These are phyloP conservation scores for Daldinia sp. DNA, from an alignment of 2,329 filamentous ascomycete genomes.

Conservation along the genomic window DNA sequence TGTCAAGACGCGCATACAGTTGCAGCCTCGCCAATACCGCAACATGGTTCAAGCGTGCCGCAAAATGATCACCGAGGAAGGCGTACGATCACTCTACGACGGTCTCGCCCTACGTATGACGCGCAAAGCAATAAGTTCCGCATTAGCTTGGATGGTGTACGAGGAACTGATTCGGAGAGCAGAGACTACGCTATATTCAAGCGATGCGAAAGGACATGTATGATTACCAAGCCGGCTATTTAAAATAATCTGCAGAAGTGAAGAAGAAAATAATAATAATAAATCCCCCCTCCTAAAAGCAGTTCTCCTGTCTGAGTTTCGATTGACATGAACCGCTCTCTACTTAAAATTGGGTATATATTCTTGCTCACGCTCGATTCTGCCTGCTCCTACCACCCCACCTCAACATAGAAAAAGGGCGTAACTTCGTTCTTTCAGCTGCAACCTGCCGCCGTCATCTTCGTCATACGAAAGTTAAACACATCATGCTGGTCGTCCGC, in stretches of 20 bases:
- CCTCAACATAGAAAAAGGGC: constrained; percentile 11
- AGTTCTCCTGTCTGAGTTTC: constrained; percentile 5
- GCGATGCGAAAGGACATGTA: constrained; percentile 45
- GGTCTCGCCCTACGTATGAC: constrained; percentile 88
- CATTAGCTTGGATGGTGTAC: constrained; percentile 97
- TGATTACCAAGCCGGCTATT: constrained; percentile 35
- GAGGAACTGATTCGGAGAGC: constrained; percentile 89
- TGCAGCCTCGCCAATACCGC: constrained; percentile 84
- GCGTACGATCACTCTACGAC: constrained; percentile 82
- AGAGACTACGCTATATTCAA: constrained; percentile 53
- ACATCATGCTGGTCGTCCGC: constrained; percentile 58
- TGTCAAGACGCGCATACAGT: constrained; percentile 92
- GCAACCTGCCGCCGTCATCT: constrained; percentile 2
- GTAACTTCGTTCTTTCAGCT: constrained; percentile 22
- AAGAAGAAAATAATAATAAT: constrained; percentile 1
- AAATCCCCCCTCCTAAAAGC: constrained; percentile 33
- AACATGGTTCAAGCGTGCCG: constrained; percentile 84
- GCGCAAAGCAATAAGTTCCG: constrained; percentile 90
- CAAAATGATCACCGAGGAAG: constrained; percentile 86
- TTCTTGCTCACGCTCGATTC: constrained; percentile 17
- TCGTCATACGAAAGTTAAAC: constrained; percentile 11
- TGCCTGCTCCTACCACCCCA: not conserved
- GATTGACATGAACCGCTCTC: constrained; percentile 3
- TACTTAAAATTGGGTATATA: constrained; percentile 21
- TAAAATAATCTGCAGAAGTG: constrained; percentile 22